Evolutionary conservation across 352 stramenopile species (phyloP), one percentile per base, ranked within the genome.

Genomic region (Phytopythium oedochilum): DNA sequence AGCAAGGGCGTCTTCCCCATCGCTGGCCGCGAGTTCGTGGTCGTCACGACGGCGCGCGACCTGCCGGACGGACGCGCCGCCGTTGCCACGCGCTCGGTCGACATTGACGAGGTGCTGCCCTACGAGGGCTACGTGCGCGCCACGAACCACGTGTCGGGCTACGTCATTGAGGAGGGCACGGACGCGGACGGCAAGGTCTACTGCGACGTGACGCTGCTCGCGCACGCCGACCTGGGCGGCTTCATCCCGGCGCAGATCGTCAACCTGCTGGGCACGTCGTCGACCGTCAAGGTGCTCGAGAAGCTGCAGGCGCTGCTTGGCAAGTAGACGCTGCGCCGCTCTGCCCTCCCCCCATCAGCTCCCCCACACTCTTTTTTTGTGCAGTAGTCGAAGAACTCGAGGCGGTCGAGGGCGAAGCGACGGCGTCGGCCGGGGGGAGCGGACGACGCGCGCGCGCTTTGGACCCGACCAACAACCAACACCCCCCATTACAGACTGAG

Each of bases 201-300:
- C 64, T 91, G 80, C 57, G 57, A 88, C 43, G 81, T 91, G 49
- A 90, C 75, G 22, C 76, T 93, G 36, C 53, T 93, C 5, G 83
- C 80, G 26, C 83, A 93, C 61, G 80, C 78, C 49, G 82, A 93
- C 48, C 63, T 93, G 47, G 61, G 75, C 10, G 83, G 83, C n/a
- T 91, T 83, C 65, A 89, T 93, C 57, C 83, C 83, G 28, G 70
- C 83, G 23, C 78, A 70, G 50, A 72, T 93, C 51, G 78, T 91
- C 64, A 93, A 91, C 71, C 87, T 88, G 78, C 77, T 92, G 47
- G 82, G 82, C 61, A 92, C 82, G 61, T 92, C 82, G 6, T 78
- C 82, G n/a, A 92, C 82, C 2, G 73, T 88, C 57, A 88, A 92
- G 68, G 78, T 89, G 40, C 71, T 92, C n/a, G 63, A 69, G 48